phyloP scores from a whole-genome alignment of 1,284 basidiomycete genomes.

The Marasmius oreades region DNA sequence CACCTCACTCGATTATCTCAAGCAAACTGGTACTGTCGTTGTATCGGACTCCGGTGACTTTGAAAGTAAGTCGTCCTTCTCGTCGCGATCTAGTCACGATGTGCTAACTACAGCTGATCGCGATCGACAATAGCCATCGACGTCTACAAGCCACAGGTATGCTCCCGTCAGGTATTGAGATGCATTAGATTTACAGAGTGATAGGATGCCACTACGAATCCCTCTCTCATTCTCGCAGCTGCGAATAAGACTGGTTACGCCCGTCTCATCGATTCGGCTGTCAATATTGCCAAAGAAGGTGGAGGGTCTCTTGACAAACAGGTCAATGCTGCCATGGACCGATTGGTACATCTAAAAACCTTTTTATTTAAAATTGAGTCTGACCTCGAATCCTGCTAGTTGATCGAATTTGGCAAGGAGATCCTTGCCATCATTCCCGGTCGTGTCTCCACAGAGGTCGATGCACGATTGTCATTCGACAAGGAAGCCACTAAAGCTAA shows the following conservation, averaged over 20 bases:
- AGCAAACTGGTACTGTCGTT: slow-evolving; percentile 89
- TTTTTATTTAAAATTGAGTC: neutral
- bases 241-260: slow-evolving; percentile 88
- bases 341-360: slow-evolving; percentile 57
- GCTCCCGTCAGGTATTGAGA: neutral
- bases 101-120: slow-evolving; percentile 14
- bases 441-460: slow-evolving; percentile 98
- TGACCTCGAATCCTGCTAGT: slow-evolving; percentile 37
- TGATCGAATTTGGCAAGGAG: slow-evolving; percentile 96
- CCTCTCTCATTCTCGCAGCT: slow-evolving; percentile 89
- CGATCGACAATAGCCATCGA: slow-evolving; percentile 60
- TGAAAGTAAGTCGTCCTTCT: slow-evolving; percentile 52
- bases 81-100: neutral
- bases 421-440: slow-evolving; percentile 96
- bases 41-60: slow-evolving; percentile 93
- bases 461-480: slow-evolving; percentile 96
- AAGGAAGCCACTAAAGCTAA: slow-evolving; percentile 90
- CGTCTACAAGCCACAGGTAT: slow-evolving; percentile 88
- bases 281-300: slow-evolving; percentile 81
- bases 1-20: slow-evolving; percentile 84
- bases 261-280: slow-evolving; percentile 80
- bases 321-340: slow-evolving; percentile 79
- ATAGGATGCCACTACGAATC: slow-evolving; percentile 93
- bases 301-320: slow-evolving; percentile 72
- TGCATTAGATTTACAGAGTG: slow-evolving; percentile 2